Conservation (phyloP, 2,329 filamentous ascomycete genomes). For the Metarhizium album region DNA sequence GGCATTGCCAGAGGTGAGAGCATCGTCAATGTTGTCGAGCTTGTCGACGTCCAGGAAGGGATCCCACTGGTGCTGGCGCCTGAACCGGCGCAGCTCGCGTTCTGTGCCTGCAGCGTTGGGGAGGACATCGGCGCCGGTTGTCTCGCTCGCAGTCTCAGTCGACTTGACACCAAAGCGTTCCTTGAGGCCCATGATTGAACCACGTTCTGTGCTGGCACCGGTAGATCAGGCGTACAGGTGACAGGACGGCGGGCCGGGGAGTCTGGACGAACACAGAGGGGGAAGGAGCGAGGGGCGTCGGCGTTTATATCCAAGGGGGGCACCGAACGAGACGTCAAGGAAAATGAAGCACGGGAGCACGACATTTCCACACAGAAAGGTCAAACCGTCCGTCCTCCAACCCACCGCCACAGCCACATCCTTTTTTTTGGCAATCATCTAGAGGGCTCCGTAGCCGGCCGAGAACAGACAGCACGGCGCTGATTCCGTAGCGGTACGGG, state of each 20-base stretch:
- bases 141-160: conserved; percentile 9
- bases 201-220: background rate
- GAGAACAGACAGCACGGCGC: background rate
- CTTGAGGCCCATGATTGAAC: conserved; percentile 14
- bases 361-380: background rate
- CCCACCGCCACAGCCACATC: background rate
- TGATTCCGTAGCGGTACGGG: background rate
- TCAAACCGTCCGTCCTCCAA: background rate
- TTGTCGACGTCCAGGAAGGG: conserved; percentile 44
- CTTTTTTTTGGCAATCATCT: background rate
- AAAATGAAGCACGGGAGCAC: background rate
- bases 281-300: background rate
- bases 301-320: conserved; percentile 6
- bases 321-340: too few relatives aligned
- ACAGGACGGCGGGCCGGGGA: background rate
- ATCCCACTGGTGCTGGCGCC: conserved; percentile 43
- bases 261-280: background rate
- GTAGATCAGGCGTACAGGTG: background rate
- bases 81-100: conserved; percentile 29
- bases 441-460: too few relatives aligned
- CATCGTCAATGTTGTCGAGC: conserved; percentile 39
- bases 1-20: conserved; percentile 30
- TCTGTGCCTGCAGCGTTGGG: conserved; percentile 12
- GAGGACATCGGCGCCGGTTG: conserved; percentile 12
- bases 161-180: conserved; percentile 11